A percentile compares a stretch with the other conserved stretches of the same genome.
These are phyloP conservation scores for Ganoderma multipileum DNA, from an alignment of 1,284 basidiomycete species.

Conservation along the genomic window DNA sequence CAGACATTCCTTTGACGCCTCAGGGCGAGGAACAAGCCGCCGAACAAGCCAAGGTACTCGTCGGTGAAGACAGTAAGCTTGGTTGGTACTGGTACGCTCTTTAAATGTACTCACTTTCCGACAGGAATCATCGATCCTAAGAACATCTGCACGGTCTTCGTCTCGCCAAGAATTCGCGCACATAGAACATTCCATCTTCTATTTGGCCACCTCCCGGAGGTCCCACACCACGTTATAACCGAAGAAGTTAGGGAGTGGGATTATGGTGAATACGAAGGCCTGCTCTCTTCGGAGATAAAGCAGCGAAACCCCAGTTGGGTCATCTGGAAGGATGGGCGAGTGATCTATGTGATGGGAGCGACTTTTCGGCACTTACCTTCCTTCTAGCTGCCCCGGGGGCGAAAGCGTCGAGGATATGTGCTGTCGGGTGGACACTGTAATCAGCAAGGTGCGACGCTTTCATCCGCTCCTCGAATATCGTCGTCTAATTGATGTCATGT, in stretches of 20 bases:
- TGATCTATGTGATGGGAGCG: constrained; percentile 13
- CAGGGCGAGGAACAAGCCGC: constrained; percentile 81
- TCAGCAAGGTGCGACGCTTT: constrained; percentile 58
- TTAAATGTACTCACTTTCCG: constrained; percentile 16
- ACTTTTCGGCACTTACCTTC: neutral
- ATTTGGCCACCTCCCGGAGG: constrained; percentile 61
- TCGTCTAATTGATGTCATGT: neutral
- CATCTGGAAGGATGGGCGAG: constrained; percentile 86
- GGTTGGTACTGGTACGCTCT: neutral
- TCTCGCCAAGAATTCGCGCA: constrained; percentile 88
- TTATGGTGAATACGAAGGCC: constrained; percentile 91
- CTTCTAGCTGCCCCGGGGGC: constrained; percentile 80
- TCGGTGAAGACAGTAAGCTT: constrained; percentile 79
- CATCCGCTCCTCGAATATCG: neutral
- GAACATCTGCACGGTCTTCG: constrained; percentile 78
- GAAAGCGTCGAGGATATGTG: constrained; percentile 86
- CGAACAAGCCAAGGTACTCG: constrained; percentile 67
- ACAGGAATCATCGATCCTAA: constrained; percentile 82
- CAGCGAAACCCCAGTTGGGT: constrained; percentile 71
- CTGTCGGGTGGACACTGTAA: constrained; percentile 78
- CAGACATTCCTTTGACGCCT: constrained; percentile 88
- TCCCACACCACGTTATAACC: constrained; percentile 63
- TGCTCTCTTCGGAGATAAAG: constrained; percentile 77
- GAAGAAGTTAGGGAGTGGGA: constrained; percentile 87
- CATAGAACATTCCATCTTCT: constrained; percentile 86